Conservation (phyloP, 768 basidiomycete species). For the Lyophyllum shimeji region DNA sequence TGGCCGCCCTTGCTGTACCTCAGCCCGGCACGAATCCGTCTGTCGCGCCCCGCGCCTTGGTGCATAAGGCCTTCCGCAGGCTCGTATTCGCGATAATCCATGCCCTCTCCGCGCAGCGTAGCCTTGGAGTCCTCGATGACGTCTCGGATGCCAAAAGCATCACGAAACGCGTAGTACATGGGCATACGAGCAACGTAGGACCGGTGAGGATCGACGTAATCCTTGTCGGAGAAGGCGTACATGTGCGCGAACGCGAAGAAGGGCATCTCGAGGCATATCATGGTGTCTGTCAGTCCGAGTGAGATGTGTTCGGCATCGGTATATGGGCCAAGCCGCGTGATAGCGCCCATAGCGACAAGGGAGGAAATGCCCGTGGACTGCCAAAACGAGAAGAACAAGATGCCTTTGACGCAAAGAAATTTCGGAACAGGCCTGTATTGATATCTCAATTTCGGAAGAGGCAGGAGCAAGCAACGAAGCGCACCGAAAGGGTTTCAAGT, state of each 20-base stretch:
- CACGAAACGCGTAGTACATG: conserved; percentile 81
- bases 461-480: conserved; percentile 19
- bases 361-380: conserved; percentile 85
- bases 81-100: conserved; percentile 96
- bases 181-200: conserved; percentile 87
- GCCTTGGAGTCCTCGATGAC: conserved; percentile 82
- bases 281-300: conserved; percentile 82
- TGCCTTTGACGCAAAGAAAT: conserved; percentile 98
- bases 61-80: conserved; percentile 94
- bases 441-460: neutral
- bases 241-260: conserved; percentile 93
- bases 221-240: conserved; percentile 90
- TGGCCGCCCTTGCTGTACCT: conserved; percentile 90
- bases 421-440: conserved; percentile 81
- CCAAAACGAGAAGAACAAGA: conserved; percentile 99
- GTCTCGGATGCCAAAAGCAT: conserved; percentile 85
- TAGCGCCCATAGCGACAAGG: conserved; percentile 79
- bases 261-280: conserved; percentile 98
- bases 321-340: conserved; percentile 83
- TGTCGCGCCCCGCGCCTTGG: conserved; percentile 81
- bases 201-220: conserved; percentile 65
- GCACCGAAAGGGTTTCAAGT: conserved; percentile 86
- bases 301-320: conserved; percentile 88
- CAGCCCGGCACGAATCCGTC: conserved; percentile 87
- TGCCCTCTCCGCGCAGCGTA: conserved; percentile 84